Base-by-base conservation (phyloP, 2,329 filamentous ascomycete species). In the Amylocarpus encephaloides region DNA sequence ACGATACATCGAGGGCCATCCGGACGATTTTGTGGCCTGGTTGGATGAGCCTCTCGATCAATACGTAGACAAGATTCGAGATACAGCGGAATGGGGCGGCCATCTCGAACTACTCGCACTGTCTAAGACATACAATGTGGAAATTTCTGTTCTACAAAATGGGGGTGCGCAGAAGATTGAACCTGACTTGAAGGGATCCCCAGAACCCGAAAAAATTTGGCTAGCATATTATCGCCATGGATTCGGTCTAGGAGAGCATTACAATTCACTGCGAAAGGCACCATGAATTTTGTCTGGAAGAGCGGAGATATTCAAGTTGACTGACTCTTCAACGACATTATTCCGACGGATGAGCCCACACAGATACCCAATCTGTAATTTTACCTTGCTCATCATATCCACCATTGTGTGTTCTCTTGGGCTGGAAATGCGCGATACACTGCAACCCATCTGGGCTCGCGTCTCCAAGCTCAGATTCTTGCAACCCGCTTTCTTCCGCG, bases 1-100 rank as follows among this genome's bases (percentile, higher is more conserved):
- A 2, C 78, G 78, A 19, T 96, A 87, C 69, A 95, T 98, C 64
- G 68, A 73, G 51, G 66, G 71, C 12, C 82, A 96, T 66, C 70
- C 77, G 10, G 87, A 90, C 56, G 88, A 94, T 61, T 97, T 96
- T 66, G 82, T 77, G 50, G 84, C 87, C 0, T 98, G 96, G 64
- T 72, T 95, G 59, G 91, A 95, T 64, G 90, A 93, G 66, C 81
- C 84, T 12, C 66, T 96, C 42, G 79, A 79, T 2, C 72, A 72
- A 7, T 95, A 97, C 67, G 76, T 88, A 42, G 70, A 71, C 42
- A 88, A 86, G 70, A 88, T 98, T 53, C 73, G 83, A 55, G 82
- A 93, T 51, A 96, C 91, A 43, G 91, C 88, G 0, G 92, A 95
- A 70, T 98, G 93, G 93, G 93, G 93, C 44, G 93, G 93, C 0